Evolutionary conservation across 2,329 filamentous ascomycete genomes (phyloP).

Genomic region (Didymella glomerata): DNA sequence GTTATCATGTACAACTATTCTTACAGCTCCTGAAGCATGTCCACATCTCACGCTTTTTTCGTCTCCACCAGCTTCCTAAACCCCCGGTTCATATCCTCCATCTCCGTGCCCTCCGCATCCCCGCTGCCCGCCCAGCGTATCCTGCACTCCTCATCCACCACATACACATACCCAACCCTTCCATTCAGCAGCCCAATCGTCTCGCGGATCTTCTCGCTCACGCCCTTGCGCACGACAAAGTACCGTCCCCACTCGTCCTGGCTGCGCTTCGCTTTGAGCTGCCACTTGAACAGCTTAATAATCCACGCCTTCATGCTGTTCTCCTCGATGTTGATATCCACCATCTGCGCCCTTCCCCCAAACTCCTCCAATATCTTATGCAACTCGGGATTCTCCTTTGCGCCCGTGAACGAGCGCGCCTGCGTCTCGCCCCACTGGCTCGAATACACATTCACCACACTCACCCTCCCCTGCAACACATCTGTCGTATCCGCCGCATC

Average conservation of each 20-base stretch:
- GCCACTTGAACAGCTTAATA: constrained; percentile 62
- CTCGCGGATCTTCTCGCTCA: constrained; percentile 65
- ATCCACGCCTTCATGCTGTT: constrained; percentile 71
- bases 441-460: constrained; percentile 81
- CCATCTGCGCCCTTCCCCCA: constrained; percentile 70
- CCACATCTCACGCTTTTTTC: background rate
- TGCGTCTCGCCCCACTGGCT: constrained; percentile 83
- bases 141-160: constrained; percentile 85
- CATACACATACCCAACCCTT: constrained; percentile 92
- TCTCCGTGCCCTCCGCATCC: constrained; percentile 70
- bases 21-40: constrained; percentile 22
- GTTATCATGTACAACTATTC: constrained; percentile 44
- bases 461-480: constrained; percentile 74
- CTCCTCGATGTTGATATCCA: constrained; percentile 90
- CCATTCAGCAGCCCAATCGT: constrained; percentile 78
- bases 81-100: constrained; percentile 70
- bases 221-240: constrained; percentile 66
- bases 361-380: constrained; percentile 66
- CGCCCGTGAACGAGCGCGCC: constrained; percentile 71
- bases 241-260: constrained; percentile 64
- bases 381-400: constrained; percentile 73
- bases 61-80: constrained; percentile 62
- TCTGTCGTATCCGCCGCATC: constrained; percentile 72
- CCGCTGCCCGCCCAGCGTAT: constrained; percentile 95
- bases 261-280: constrained; percentile 58